A percentile compares a stretch with the other conserved stretches of the same genome.
These are phyloP conservation scores for Penicillium sp. DNA, from an alignment of 2,329 filamentous ascomycete genomes.

Conservation along the genomic window DNA sequence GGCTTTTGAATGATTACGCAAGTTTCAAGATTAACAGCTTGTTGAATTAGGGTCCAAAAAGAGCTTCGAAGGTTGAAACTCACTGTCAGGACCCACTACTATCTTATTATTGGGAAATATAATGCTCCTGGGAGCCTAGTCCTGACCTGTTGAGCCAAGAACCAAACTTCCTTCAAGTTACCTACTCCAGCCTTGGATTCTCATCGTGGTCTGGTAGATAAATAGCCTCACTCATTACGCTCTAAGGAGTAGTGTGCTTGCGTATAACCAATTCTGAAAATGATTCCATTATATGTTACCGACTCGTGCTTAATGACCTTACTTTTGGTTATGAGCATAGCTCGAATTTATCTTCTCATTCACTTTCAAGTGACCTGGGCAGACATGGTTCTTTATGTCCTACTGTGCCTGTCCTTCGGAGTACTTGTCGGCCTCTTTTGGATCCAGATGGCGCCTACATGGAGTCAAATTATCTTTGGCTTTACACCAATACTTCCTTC, in stretches of 20 bases:
- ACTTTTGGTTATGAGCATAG: constrained; percentile 1
- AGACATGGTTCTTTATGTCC: neutral
- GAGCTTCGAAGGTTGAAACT: neutral
- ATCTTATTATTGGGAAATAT: neutral
- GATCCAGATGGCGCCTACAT: neutral
- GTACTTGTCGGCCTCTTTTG: neutral
- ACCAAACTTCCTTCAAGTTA: neutral
- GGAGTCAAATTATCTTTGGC: neutral
- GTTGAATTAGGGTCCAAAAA: neutral
- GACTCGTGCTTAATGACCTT: constrained; percentile 3
- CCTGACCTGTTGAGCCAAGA: neutral
- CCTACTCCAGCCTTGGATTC: neutral
- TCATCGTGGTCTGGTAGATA: neutral
- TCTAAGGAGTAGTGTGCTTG: neutral
- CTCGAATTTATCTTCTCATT: constrained; percentile 7
- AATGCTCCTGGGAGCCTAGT: neutral
- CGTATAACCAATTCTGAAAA: neutral
- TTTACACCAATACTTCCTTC: no score
- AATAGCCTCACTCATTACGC: neutral
- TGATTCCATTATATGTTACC: neutral
- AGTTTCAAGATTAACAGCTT: neutral
- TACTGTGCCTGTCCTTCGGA: neutral
- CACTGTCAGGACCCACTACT: neutral
- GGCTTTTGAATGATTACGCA: neutral
- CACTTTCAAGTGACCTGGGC: neutral